Conservation (phyloP, 1,284 basidiomycete genomes). For the Ustilago sp. region DNA sequence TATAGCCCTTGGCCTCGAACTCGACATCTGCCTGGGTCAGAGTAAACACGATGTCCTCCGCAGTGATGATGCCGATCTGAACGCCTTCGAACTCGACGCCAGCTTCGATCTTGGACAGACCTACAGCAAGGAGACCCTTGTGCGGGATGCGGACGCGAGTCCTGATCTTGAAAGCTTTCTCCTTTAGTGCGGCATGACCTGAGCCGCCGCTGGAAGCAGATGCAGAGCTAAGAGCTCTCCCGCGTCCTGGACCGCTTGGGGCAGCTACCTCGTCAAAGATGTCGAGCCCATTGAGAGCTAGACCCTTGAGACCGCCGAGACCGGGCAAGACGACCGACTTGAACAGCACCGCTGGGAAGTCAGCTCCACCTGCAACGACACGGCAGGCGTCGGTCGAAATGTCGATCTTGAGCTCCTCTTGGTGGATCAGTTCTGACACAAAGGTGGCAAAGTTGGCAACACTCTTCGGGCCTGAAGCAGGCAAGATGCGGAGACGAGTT, state of each 20-base stretch:
- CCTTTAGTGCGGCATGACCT: slow-evolving; percentile 17
- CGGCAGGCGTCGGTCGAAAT: slow-evolving; percentile 42
- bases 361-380: slow-evolving; percentile 53
- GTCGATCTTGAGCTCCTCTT: slow-evolving; percentile 25
- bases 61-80: slow-evolving; percentile 44
- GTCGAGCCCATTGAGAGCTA: slow-evolving; percentile 45
- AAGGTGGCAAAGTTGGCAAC: slow-evolving; percentile 49
- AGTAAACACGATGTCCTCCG: slow-evolving; percentile 45
- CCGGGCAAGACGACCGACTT: slow-evolving; percentile 54
- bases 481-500: slow-evolving; percentile 37
- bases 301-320: slow-evolving; percentile 48
- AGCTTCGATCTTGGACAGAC: slow-evolving; percentile 45
- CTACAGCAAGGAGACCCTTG: slow-evolving; percentile 31
- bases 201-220: slow-evolving; percentile 39
- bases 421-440: slow-evolving; percentile 44
- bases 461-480: slow-evolving; percentile 30
- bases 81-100: slow-evolving; percentile 45
- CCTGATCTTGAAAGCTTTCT: slow-evolving; percentile 41
- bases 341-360: slow-evolving; percentile 44
- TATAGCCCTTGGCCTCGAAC: slow-evolving; percentile 42
- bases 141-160: slow-evolving; percentile 39
- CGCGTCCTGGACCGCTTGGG: slow-evolving; percentile 42
- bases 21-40: slow-evolving; percentile 36
- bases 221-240: slow-evolving; percentile 35
- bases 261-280: slow-evolving; percentile 56